Base-by-base conservation (phyloP, 495 filamentous ascomycete genomes). In the Neurospora sp. region DNA sequence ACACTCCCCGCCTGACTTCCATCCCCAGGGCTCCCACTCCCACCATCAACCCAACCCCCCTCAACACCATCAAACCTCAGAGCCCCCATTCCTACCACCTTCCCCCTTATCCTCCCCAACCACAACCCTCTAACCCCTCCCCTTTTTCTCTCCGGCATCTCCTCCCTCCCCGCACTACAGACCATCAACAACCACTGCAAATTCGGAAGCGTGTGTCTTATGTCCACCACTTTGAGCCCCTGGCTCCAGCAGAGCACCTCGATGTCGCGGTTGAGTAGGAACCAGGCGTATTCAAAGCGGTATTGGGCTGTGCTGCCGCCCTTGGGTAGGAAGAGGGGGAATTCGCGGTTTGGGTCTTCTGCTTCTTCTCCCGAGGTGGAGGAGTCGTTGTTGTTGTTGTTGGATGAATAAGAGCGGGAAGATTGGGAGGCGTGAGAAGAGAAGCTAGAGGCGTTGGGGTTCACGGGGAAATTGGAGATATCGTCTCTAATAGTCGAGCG, bases 261-360 rank as follows among this genome's bases (percentile, higher is more conserved):
- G 65, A 99, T 93, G 76, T 98, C 86, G 77, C 97, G 95, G 81
- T 98, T 98, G 4, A 99, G 84, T 12, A 98, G 81, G 75, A 98
- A 99, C 74, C 97, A 94, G 6, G 86, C 96, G 82, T 98, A 99
- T 74, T 98, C 95, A 78, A 98, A 97, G 10, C 94, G 89, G 77
- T 92, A 97, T 39, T 90, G 87, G 3, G 94, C 89, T 14, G 88
- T 89, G 1, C 47, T 65, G 81, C 84, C 84, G 20, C 90, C 89
- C 72, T 92, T 91, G 10, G 81, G 80, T 41, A 91, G 86, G 79
- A 92, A 93, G 0, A 99, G 86, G 2, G 95, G 96, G 78, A 93
- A 96, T 3, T 88, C 90, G 22, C 92, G 87, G 70, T 89, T 88
- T 14, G 82, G 80, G 69, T 87, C 84, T 44, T 14, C 4, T 31